Evolutionary conservation across 208 protist species (phyloP).

Genomic region (Acanthamoeba culbertsoni): DNA sequence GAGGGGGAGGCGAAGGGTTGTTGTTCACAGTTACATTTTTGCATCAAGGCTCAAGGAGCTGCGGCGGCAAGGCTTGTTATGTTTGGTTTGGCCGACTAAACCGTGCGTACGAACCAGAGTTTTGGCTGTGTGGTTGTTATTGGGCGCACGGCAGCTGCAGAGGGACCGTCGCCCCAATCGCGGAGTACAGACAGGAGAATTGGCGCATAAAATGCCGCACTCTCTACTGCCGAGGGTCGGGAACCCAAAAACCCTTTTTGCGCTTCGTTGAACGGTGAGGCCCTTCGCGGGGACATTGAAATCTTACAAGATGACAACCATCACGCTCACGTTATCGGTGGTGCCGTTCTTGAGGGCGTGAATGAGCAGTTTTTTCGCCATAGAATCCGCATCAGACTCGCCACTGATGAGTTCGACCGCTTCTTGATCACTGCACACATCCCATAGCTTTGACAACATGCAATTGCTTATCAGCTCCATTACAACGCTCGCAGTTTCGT

Average conservation of each 20-base stretch:
- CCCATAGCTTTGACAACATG: conserved; percentile 27
- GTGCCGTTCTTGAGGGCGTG: conserved; percentile 54
- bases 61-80: too few species aligned
- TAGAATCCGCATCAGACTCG: not conserved
- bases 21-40: too few species aligned
- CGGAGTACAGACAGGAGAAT: too few species aligned
- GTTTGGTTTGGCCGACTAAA: too few species aligned
- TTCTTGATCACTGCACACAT: conserved; percentile 52
- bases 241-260: not conserved
- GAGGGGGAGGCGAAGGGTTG: too few species aligned
- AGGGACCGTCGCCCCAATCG: too few species aligned
- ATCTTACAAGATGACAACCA: conserved; percentile 55
- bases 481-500: not conserved
- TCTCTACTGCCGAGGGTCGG: not conserved
- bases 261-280: not conserved
- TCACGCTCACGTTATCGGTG: conserved; percentile 60
- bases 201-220: too few species aligned
- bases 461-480: not conserved
- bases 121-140: too few species aligned
- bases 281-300: not conserved
- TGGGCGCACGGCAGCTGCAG: too few species aligned
- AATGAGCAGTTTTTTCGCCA: conserved; percentile 52
- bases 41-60: too few species aligned
- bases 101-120: too few species aligned
- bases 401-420: conserved; percentile 35